Evolutionary conservation across 306 rosid genomes (phyloP).

Genomic region (Malus orientalis): DNA sequence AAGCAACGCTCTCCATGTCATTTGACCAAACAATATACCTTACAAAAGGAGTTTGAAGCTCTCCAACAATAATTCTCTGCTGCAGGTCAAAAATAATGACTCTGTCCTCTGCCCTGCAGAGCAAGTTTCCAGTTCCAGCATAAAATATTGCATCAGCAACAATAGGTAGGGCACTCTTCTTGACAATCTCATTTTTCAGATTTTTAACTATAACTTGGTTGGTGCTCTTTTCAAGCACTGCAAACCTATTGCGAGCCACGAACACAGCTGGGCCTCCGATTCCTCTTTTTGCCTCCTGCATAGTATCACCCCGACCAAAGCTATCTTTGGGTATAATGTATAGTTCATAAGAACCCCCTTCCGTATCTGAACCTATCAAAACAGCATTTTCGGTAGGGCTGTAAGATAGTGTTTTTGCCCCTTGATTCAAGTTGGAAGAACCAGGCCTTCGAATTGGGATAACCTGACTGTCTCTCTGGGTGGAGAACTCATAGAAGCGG

Average conservation of each 20-base stretch:
- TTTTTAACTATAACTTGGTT: conserved; percentile 64
- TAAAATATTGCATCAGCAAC: conserved; percentile 67
- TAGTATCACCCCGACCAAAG: conserved; percentile 58
- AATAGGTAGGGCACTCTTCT: conserved; percentile 63
- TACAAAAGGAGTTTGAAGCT: conserved; percentile 72
- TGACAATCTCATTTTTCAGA: conserved; percentile 67
- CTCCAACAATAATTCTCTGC: conserved; percentile 67
- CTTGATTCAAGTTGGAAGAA: conserved; percentile 61
- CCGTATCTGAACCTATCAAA: conserved; percentile 69
- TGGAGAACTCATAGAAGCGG: conserved; percentile 65
- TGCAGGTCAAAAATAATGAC: conserved; percentile 70
- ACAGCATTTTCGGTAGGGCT: conserved; percentile 75
- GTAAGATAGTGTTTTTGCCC: conserved; percentile 68
- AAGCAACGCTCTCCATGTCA: conserved; percentile 75
- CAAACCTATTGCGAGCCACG: conserved; percentile 80
- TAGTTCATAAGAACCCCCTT: conserved; percentile 81
- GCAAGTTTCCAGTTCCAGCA: conserved; percentile 75
- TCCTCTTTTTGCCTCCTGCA: conserved; percentile 77
- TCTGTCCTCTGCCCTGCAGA: conserved; percentile 75
- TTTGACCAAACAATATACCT: conserved; percentile 77
- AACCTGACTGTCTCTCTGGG: conserved; percentile 62
- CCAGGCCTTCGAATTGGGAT: conserved; percentile 77
- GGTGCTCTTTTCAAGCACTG: conserved; percentile 71
- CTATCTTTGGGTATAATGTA: conserved; percentile 72
- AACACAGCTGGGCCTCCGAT: conserved; percentile 78